Evolutionary conservation across 345 rosid species (phyloP), one percentile per base, ranked within the genome.

Genomic region (Salix caprea): DNA sequence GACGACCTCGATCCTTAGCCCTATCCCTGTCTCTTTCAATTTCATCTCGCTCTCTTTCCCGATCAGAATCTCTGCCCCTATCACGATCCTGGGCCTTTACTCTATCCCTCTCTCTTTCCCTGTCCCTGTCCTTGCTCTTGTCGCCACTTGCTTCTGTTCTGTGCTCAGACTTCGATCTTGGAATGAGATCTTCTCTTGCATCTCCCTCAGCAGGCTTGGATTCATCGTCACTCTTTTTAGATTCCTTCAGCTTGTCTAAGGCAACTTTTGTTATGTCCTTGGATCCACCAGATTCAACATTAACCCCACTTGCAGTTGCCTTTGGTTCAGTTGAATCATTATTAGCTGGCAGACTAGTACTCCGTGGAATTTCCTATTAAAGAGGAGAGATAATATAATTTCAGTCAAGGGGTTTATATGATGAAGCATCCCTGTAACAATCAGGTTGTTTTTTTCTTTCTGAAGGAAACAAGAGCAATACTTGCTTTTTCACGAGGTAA

Each of bases 21-120:
- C 79, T 90, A 71, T 89, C 93, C 79, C 95, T 87, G 52, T 88
- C 94, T 79, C 91, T 88, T 70, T 88, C 85, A 4, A 81, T 65
- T 68, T 91, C 95, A 30, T 87, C 90, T 40, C 88, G 84, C 11
- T 89, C 97, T 72, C 94, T 83, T 76, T 94, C 97, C 84, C 91
- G 80, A 65, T 92, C 95, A 14, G 91, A 89, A 76, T 87, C 97
- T 81, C 96, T 88, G 73, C 89, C 88, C 81, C 96, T 89, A 50
- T 92, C 92, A 69, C 89, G 87, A 75, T 89, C 90, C 66, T 82
- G 73, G 46, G 44, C 70, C 83, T 79, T 93, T 60, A 80, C 84
- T 82, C 94, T 89, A 36, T 74, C 91, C 56, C 91, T 85, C 26
- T 75, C 79, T 14, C 76, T 80, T 1, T 65, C 82, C 62, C 74